A percentile compares a stretch with the other conserved stretches of the same genome.
Evolutionary conservation across 2,329 filamentous ascomycete genomes (phyloP).

Genomic region (Ophiostoma piceae): DNA sequence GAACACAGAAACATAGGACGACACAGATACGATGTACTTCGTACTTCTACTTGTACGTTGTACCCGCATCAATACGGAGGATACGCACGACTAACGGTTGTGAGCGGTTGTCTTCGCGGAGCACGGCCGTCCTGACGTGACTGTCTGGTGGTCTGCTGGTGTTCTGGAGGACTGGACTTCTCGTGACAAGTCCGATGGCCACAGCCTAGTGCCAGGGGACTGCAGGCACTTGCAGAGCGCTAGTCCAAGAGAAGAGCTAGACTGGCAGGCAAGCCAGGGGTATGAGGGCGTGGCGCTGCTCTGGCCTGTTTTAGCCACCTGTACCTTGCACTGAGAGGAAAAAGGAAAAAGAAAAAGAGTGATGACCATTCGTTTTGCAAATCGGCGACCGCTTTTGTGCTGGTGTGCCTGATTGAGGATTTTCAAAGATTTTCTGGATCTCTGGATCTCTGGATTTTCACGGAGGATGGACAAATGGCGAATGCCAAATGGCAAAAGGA

Average conservation of each 20-base stretch:
- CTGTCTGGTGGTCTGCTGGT: neutral
- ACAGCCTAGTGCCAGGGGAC: constrained; percentile 23
- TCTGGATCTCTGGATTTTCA: neutral
- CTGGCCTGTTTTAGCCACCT: constrained; percentile 24
- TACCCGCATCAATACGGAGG: constrained; percentile 5
- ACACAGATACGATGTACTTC: neutral
- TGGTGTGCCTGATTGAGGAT: neutral
- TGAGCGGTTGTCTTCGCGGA: neutral
- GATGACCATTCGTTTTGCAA: constrained; percentile 18
- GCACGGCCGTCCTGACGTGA: constrained; percentile 23
- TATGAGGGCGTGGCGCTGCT: constrained; percentile 17
- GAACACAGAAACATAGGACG: neutral
- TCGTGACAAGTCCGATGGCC: constrained; percentile 19
- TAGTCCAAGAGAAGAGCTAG: constrained; percentile 19
- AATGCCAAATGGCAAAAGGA: neutral
- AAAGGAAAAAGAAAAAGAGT: neutral
- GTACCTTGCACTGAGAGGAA: constrained; percentile 19
- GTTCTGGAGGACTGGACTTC: neutral
- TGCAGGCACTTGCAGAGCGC: constrained; percentile 20
- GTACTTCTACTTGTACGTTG: neutral
- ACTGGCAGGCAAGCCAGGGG: constrained; percentile 18
- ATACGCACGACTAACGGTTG: constrained; percentile 12
- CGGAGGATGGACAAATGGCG: neutral
- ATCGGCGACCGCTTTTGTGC: constrained; percentile 5
- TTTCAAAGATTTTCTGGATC: neutral